Conservation (phyloP, 2,329 filamentous ascomycete species). For the Phoma herbarum region DNA sequence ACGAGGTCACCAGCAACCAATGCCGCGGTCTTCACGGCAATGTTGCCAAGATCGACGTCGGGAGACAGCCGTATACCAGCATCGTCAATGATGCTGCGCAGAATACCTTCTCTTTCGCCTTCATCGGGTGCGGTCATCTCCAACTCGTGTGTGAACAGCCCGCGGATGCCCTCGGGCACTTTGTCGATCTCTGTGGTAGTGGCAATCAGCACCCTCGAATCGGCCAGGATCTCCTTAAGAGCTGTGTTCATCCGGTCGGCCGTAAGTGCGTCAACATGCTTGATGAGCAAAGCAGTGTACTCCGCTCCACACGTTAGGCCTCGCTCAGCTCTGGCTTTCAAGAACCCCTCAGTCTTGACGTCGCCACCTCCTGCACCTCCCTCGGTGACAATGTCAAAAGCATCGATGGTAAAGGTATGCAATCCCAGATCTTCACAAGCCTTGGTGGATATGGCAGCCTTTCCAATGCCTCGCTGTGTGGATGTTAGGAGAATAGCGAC, state of each 20-base stretch:
- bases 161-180: constrained; percentile 86
- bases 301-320: constrained; percentile 88
- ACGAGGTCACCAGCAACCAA: constrained; percentile 93
- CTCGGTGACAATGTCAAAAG: constrained; percentile 94
- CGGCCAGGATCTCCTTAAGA: constrained; percentile 82
- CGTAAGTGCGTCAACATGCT: constrained; percentile 88
- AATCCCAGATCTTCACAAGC: constrained; percentile 90
- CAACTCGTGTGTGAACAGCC: constrained; percentile 93
- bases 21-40: constrained; percentile 94
- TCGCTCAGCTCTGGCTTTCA: constrained; percentile 86
- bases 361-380: constrained; percentile 86
- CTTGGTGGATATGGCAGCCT: constrained; percentile 77
- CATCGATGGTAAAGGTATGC: constrained; percentile 87
- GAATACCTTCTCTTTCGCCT: constrained; percentile 85
- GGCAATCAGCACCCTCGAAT: constrained; percentile 83
- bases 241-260: constrained; percentile 89
- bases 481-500: constrained; percentile 89
- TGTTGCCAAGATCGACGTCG: constrained; percentile 81
- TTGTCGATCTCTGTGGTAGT: constrained; percentile 97
- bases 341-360: constrained; percentile 90
- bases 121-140: constrained; percentile 95
- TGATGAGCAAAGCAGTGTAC: constrained; percentile 83
- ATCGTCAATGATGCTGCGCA: constrained; percentile 79
- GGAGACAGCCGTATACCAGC: constrained; percentile 79
- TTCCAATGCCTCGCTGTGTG: constrained; percentile 92